Evolutionary conservation across 495 filamentous ascomycete genomes (phyloP).

Genomic region (Penicillium salamii): DNA sequence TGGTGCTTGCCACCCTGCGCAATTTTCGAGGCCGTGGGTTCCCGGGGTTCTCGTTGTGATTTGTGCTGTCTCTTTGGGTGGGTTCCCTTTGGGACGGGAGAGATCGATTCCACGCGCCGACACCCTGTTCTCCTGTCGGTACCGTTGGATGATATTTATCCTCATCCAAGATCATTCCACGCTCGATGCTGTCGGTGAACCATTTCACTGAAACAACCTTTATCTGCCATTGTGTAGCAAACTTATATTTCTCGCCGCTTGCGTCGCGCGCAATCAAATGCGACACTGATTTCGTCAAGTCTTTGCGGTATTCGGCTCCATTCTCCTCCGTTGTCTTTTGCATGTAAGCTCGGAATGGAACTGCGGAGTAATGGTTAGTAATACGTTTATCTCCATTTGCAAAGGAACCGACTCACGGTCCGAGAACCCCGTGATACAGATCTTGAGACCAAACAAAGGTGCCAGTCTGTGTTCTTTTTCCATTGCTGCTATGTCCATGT

Average conservation of each 20-base stretch:
- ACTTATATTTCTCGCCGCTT: conserved; percentile 83
- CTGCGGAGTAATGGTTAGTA: conserved; percentile 37
- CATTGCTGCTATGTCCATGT: conserved; percentile 69
- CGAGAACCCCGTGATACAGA: conserved; percentile 89
- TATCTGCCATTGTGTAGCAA: conserved; percentile 75
- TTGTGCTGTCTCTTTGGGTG: conserved; percentile 10
- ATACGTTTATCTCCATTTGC: neutral
- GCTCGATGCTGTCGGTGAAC: conserved; percentile 78
- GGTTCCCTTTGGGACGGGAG: conserved; percentile 32
- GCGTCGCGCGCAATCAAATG: conserved; percentile 80
- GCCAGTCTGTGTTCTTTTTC: conserved; percentile 60
- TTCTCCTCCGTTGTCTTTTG: conserved; percentile 61
- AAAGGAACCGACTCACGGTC: conserved; percentile 56
- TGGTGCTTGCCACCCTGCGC: conserved; percentile 75
- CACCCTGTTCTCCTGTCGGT: conserved; percentile 66
- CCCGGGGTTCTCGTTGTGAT: conserved; percentile 15
- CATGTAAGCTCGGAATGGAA: conserved; percentile 63
- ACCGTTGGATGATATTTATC: conserved; percentile 71
- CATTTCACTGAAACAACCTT: conserved; percentile 78
- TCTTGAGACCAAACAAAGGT: conserved; percentile 60
- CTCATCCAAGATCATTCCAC: conserved; percentile 93
- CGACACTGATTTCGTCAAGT: conserved; percentile 77
- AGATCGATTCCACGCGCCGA: conserved; percentile 69
- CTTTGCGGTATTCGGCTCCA: conserved; percentile 78
- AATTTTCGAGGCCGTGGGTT: conserved; percentile 59